Percentiles rank a stretch among this genome's conserved stretches.
Conservation (phyloP, 257 asterid species). For the Nemophila menziesii region DNA sequence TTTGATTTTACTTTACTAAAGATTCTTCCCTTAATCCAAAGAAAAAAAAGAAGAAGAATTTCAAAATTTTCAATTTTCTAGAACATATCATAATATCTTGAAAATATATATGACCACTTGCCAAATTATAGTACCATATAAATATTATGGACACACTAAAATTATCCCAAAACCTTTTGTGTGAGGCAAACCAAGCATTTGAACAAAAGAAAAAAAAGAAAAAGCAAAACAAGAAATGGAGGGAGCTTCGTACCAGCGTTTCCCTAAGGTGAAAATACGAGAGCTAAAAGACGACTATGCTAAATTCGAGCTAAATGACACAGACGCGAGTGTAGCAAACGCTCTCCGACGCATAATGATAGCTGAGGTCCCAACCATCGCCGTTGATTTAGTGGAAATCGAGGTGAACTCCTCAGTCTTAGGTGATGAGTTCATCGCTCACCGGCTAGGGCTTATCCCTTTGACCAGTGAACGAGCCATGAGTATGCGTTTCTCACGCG, state of each 20-base stretch:
- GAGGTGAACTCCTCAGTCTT: constrained; percentile 90
- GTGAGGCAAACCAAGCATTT: too few species aligned
- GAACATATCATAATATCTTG: too few species aligned
- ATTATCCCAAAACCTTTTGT: too few species aligned
- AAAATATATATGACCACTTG: too few species aligned
- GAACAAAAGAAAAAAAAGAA: not conserved
- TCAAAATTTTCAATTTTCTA: too few species aligned
- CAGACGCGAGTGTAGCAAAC: constrained; percentile 89
- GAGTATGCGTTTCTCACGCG: constrained; percentile 95
- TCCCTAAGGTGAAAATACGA: constrained; percentile 78
- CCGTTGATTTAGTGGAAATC: constrained; percentile 90
- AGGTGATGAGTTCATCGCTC: constrained; percentile 91
- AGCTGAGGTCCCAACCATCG: constrained; percentile 87
- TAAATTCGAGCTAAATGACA: constrained; percentile 88
- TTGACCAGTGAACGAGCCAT: constrained; percentile 83
- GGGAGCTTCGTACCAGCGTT: constrained; percentile 68
- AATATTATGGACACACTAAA: too few species aligned
- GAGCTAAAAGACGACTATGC: constrained; percentile 56
- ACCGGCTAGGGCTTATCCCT: constrained; percentile 89
- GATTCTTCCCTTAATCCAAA: too few species aligned
- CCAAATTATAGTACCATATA: too few species aligned
- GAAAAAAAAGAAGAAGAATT: too few species aligned
- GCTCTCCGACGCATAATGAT: constrained; percentile 99
- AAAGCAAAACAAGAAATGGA: constrained; percentile 38
- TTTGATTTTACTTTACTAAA: too few species aligned